Base-by-base conservation (phyloP, 2,329 filamentous ascomycete genomes). In the Aquanectria penicillioides region DNA sequence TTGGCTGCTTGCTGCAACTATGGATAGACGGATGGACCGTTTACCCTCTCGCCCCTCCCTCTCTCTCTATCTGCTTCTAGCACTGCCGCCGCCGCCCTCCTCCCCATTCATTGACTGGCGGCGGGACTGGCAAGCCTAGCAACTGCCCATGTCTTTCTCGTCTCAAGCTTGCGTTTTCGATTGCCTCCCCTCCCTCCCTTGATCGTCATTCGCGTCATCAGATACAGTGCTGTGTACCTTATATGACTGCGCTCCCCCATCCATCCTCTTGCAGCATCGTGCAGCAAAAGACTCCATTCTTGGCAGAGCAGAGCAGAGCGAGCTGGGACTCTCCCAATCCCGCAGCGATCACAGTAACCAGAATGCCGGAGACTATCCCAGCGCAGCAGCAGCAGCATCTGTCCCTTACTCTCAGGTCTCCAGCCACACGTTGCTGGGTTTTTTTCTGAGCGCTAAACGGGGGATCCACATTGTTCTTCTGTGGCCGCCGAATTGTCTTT, bases 41-140 rank as follows among this genome's bases (percentile, higher is more conserved):
- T n/a, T n/a, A n/a, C n/a, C 13, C 15, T 37, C 9, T 37, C 54
- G 51, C 47, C 22, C 5, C 18, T 23, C 22, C 2, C 10, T 20
- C 12, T 29, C 9, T 22, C 15, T 25, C 18, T 34, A n/a, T n/a
- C n/a, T n/a, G n/a, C n/a, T 59, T 48, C 60, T 23, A n/a, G 65
- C 65, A 67, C 63, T 63, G 62, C 63, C 63, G 59, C 46, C 50
- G 46, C n/a, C n/a, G n/a, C n/a, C 54, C 40, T 28, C 34, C 44
- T 34, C 23, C 34, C 15, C 13, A 25, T 38, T 36, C 31, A 46
- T 15, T 40, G 28, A 18, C 9, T n/a, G n/a, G n/a, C n/a, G n/a
- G n/a, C n/a, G 11, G 44, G 40, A 47, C 23, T 29, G 5, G 18
- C 20, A 15, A 13, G 37, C 10, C 34, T 31, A 49, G 26, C 23